Evolutionary conservation across 305 asterid genomes (phyloP), one percentile per base, ranked within the genome.

Genomic region (Rubia balearica): DNA sequence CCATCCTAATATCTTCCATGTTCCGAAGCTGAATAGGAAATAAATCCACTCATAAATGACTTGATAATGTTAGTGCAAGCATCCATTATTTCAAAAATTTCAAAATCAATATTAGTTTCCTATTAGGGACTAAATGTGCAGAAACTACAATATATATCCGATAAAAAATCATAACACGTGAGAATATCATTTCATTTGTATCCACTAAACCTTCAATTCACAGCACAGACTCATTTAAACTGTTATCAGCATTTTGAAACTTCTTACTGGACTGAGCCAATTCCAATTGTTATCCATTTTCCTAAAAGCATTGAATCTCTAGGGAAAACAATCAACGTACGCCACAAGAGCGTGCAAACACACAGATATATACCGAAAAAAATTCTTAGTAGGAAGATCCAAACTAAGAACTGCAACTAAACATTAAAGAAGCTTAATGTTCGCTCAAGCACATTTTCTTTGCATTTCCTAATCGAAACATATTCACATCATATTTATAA

Each of bases 1-100:
- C 86, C 98, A 92, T 92, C 68, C 72, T 17, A 42, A 8, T 30
- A 19, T 17, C 33, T 30, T 8, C 57, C 66, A 56, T 55, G 11
- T 36, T 21, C 14, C 59, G 57, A 56, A n/a, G 69, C 71, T 70
- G 68, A 59, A 63, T 33, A 57, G 33, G 5, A 3, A 65, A 65
- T 24, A 48, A 12, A 65, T 10, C 27, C 8, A 56, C 21, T 12
- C 3, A 65, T 63, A 33, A 75, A 42, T 55, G 14, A 61, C 21
- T n/a, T 3, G n/a, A 55, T 61, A 14, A 17, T 55, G 30, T 10
- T 21, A 42, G 46, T 6, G 36, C 72, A 56, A 27, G 42, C 4
- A 67, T 42, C 21, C 19, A 62, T 40, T 14, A 49, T 11, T 17
- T 5, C 1, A 17, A 2, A 48, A 46, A 38, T 59, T 19, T 22